phyloP scores from a whole-genome alignment of 495 filamentous ascomycete species.

The Niebla homalea region DNA sequence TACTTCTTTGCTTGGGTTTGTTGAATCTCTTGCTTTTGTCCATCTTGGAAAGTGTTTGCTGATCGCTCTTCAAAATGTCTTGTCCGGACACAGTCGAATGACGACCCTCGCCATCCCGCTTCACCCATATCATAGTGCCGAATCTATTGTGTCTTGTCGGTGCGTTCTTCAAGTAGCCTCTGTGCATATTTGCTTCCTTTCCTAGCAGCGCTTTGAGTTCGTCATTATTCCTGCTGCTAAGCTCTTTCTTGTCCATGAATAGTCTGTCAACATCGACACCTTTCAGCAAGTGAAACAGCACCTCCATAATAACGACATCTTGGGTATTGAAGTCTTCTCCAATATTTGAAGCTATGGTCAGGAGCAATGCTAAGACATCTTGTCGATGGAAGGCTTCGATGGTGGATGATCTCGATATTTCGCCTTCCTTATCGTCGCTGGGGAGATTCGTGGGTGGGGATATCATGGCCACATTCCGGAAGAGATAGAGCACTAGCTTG shows the following conservation, averaged over 20 bases:
- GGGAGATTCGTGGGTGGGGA: constrained; percentile 46
- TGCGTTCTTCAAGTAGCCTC: constrained; percentile 62
- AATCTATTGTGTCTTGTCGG: constrained; percentile 88
- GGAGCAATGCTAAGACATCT: constrained; percentile 71
- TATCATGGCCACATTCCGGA: constrained; percentile 81
- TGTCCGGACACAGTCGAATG: constrained; percentile 82
- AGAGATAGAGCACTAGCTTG: constrained; percentile 74
- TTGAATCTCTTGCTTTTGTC: constrained; percentile 85
- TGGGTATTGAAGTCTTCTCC: constrained; percentile 83
- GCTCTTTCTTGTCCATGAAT: constrained; percentile 67
- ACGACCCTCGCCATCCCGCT: constrained; percentile 63
- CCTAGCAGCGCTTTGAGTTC: constrained; percentile 62
- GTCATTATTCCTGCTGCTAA: constrained; percentile 49
- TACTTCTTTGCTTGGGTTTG: constrained; percentile 53
- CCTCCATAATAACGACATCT: constrained; percentile 76
- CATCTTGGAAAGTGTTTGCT: constrained; percentile 68
- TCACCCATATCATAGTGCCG: constrained; percentile 95
- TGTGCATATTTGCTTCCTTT: constrained; percentile 69
- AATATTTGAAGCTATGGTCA: constrained; percentile 81
- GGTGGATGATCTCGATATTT: constrained; percentile 74
- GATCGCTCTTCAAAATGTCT: constrained; percentile 59
- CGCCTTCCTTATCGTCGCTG: constrained; percentile 65
- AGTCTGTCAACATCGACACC: constrained; percentile 75
- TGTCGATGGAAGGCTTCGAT: constrained; percentile 82
- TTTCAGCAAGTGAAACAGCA: constrained; percentile 82